phyloP scores from a whole-genome alignment of 2,329 filamentous ascomycete genomes.

The Aspergillus sp. region DNA sequence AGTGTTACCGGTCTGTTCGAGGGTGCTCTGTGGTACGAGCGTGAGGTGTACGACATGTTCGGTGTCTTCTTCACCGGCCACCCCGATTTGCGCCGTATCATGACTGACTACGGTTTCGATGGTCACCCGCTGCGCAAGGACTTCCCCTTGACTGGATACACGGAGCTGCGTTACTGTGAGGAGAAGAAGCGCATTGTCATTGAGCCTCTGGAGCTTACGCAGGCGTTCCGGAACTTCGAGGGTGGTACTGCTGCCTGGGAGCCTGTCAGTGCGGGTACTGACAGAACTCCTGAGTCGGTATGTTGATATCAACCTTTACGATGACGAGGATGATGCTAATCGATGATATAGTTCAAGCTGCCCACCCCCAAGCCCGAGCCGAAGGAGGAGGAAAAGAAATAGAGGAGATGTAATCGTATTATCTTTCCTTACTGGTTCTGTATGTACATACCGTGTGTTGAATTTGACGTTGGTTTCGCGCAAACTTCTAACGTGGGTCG shows the following conservation, averaged over 20 bases:
- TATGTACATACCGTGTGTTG: conserved; percentile 41
- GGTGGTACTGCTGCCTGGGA: conserved; percentile 75
- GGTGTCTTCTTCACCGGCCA: conserved; percentile 96
- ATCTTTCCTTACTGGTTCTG: conserved; percentile 34
- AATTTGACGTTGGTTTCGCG: conserved; percentile 18
- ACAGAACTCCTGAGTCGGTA: conserved; percentile 74
- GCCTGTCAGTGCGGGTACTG: conserved; percentile 69
- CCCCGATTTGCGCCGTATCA: conserved; percentile 93
- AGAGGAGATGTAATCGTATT: conserved; percentile 49
- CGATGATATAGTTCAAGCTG: conserved; percentile 72
- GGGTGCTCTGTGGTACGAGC: conserved; percentile 98
- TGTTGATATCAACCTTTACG: conserved; percentile 33
- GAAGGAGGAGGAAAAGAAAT: conserved; percentile 91
- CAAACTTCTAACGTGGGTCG: background rate
- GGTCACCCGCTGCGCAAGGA: conserved; percentile 97
- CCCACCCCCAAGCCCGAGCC: conserved; percentile 94
- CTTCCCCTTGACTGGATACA: conserved; percentile 97
- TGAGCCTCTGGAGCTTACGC: conserved; percentile 94
- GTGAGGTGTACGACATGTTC: conserved; percentile 96
- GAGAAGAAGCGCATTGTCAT: conserved; percentile 99
- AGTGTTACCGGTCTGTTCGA: conserved; percentile 85
- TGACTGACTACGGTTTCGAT: conserved; percentile 99
- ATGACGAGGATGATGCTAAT: conserved; percentile 1
- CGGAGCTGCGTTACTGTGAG: conserved; percentile 95
- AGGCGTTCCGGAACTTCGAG: conserved; percentile 98